Evolutionary conservation across 768 basidiomycete genomes (phyloP), one percentile per base, ranked within the genome.

Genomic region (Pisolithus sp.): DNA sequence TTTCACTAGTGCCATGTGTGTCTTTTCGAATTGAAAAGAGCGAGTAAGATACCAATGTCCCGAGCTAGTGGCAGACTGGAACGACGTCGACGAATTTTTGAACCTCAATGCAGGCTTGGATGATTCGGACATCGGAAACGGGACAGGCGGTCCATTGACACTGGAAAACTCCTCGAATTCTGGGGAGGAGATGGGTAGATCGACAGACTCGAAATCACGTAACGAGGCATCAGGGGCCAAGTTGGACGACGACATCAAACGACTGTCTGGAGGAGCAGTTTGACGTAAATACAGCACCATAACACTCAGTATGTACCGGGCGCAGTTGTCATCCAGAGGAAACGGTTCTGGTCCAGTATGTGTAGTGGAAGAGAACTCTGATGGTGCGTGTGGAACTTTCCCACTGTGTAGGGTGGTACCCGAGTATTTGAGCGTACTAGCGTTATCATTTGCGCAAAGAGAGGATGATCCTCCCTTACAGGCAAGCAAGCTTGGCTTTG

Each of bases 231-330:
- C 77, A 37, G 83, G 79, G 20, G 77, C 81, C 30, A 79, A 73
- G 57, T 76, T 82, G 20, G 80, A 79, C 18, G 81, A 76, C 62
- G 79, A 81, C 69, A 78, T 76, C n/a, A 80, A 69, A 8, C 76
- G 72, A 30, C 71, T 68, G 17, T 86, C 82, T 20, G 75, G 67
- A 31, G 77, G 71, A 0, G 81, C 73, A 0, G 86, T 85, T 63
- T 89, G 84, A 17, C 89, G 80, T 34, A 92, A 76, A 64, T 88
- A 89, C n/a, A 85, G 69, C 17, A 89, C 78, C 80, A 93, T 83
- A 41, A 93, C 84, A 63, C 82, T 84, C 49, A 93, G 72, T 42
- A 92, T 76, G 64, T 92, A 91, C 64, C 78, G 81, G 23, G 89
- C 90, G 57, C 89, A 85, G 34, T 76, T 75, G 54, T 94, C 93